Evolutionary conservation across 169 alveolate genomes (phyloP), one percentile per base, ranked within the genome.

Genomic region (Plasmodium ovale): DNA sequence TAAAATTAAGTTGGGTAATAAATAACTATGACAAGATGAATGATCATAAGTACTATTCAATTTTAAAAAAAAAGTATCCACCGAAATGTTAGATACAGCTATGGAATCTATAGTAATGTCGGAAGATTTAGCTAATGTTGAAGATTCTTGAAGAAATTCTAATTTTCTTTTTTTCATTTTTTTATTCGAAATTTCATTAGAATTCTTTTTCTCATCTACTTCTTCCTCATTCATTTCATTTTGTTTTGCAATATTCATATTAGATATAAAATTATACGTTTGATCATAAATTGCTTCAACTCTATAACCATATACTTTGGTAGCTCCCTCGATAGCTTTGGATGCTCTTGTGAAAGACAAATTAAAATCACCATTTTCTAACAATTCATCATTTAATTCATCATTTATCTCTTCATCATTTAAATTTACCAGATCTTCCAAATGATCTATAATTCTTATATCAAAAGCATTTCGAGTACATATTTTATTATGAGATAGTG

Each of bases 401-500:
- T 89, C 95, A 53, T 85, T 89, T 35, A 79, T 93, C 44, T 92
- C 90, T 31, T 92, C 96, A 27, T 92, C 94, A 77, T 91, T 89
- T 25, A 94, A 53, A 72, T 92, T 92, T 27, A 95, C 96, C 77
- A 95, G 82, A 71, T 95, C 97, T 37, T 94, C 93, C 73, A 95
- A 92, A 62, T 95, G 97, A 35, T 95, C 97, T 9, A 95, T 95
- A 64, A 95, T 87, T 27, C 94, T 87, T 19, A 95, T 93, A 31
- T 95, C 97, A 89, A 95, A 95, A 21, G 97, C 97, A 87, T 95
- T 95, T 60, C 93, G 85, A 27, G 95, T 89, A 29, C 96, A 89
- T 62, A 95, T 94, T 59, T 95, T 95, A 93, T 95, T 95, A 37
- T 92, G 92, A 23, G 96, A 94, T 53, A 94, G 67, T 19, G 96